Conservation (phyloP, 441 rosid species). For the Populus hybrid region DNA sequence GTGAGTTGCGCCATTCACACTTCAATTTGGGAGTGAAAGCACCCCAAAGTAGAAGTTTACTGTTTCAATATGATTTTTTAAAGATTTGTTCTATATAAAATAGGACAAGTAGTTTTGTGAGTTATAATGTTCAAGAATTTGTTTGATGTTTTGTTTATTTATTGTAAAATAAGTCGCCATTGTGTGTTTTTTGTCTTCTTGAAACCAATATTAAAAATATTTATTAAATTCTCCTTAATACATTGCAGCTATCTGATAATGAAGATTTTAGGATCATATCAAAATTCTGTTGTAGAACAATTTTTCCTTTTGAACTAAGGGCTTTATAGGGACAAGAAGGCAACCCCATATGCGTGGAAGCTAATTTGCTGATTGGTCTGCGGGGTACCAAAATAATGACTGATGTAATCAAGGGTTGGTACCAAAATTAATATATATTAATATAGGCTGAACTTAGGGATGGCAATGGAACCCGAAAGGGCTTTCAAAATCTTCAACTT, state of each 20-base stretch:
- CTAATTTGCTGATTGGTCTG: not conserved
- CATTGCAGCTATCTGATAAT: not conserved
- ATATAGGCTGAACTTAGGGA: too few relatives aligned
- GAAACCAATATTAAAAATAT: not conserved
- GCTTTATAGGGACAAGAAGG: not conserved
- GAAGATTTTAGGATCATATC: not conserved
- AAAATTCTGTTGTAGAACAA: not conserved
- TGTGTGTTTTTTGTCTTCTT: not conserved
- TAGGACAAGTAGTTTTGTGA: slow-evolving; percentile 7
- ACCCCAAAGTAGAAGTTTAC: slow-evolving; percentile 16
- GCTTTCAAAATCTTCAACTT: too few relatives aligned
- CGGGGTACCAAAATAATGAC: not conserved
- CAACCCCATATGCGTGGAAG: not conserved
- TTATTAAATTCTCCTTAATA: not conserved
- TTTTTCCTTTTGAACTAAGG: not conserved
- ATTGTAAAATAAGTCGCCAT: slow-evolving; percentile 8
- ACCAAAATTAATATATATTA: not conserved
- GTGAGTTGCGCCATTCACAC: slow-evolving; percentile 16
- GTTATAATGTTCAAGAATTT: not conserved
- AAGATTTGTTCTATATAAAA: not conserved
- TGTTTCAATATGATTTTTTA: slow-evolving; percentile 17
- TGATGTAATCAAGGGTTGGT: not conserved
- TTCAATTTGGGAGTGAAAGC: slow-evolving; percentile 25
- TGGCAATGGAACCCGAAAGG: too few relatives aligned
- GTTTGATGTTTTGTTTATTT: slow-evolving; percentile 8